Base-by-base conservation (phyloP, 148 eudicot genomes). In the Chenopodium berlandieri region DNA sequence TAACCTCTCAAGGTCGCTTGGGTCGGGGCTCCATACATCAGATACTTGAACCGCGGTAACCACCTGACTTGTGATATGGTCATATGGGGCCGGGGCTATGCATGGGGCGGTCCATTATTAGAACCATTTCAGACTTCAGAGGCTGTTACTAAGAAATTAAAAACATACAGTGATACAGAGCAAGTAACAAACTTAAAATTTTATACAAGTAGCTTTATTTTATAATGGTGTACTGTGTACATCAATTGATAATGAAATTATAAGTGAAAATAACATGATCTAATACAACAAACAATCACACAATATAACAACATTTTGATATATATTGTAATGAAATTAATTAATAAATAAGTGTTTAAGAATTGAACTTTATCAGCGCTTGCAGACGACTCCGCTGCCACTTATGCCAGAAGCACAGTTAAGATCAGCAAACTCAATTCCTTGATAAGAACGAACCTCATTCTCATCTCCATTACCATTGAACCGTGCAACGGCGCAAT, bases 381-480 rank as follows among this genome's bases (percentile, higher is more conserved):
- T 90, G 87, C 92, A 88, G 54, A 90, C 89, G 1, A 90, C 90
- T 32, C 89, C 92, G 10, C 68, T 75, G 4, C 89, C 90, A 71
- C 62, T 79, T 6, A 58, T 37, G 0, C 90, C 90, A 46, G 88
- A 80, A 4, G 84, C 88, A 78, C 92, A 90, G 19, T 74, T 81
- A 27, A 90, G 79, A 46, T 86, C 83, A 64, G 50, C 84, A 54
- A 73, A 82, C 63, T 83, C 88, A 4, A 82, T 71, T 34, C 69
- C 68, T 7, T 73, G 17, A 1, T 83, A 34, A 19, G 62, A 37
- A 72, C 0, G 3, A 54, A 34, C 70, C 9, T 20, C 60, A 5
- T 47, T 63, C 25, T 30, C 82, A 64, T 52, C 48, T 4, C 32
- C 40, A 25, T 78, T 82, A 32, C 82, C 87, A 40, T 62, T 82